Base-by-base conservation (phyloP, 73 alveolate species). In the Paraurostyla sp. region DNA sequence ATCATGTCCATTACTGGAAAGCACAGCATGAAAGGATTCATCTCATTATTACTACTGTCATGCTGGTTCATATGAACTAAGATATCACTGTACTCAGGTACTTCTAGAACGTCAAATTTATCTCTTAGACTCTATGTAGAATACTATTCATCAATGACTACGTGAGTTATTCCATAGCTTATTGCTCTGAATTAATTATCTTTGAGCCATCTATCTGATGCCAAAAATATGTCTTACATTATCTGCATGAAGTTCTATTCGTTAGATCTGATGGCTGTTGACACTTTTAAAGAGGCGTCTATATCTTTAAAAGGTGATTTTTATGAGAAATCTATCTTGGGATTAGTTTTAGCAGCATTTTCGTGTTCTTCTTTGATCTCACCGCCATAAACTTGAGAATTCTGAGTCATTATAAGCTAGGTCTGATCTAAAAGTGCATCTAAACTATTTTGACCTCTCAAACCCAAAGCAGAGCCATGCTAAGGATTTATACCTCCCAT, bases 1-100 rank as follows among this genome's bases (percentile, higher is more conserved):
- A 98, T 62, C 68, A 92, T 96, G 87, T 98, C 99, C 93, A 98
- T 71, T 49, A 98, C 94, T 32, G 93, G 92, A 0, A 22, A 38
- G 16, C 35, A 45, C 52, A 92, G 60, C 83, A 90, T 89, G 84
- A 85, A 91, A 83, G 80, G 91, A 76, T 94, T 93, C 85, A 89
- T 92, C 42, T 87, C 84, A 51, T 65, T 87, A 51, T 75, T 25
- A 23, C 48, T 73, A 38, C 60, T 65, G 25, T 65, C 78, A 60
- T 60, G 78, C 16, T 69, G 9, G 29, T 43, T 43, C 9, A 48
- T 3, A 7, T 32, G 46, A 3, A 73, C 18, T 2, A 16, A 36
- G 58, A 57, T 71, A 68, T 49, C 83, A 51, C 51, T 65, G 36
- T 52, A 69, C 46, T 83, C 83, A 84, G 82, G 80, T 87, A 96